Evolutionary conservation across 1,284 basidiomycete species (phyloP).

Genomic region (Cerioporus squamosus): DNA sequence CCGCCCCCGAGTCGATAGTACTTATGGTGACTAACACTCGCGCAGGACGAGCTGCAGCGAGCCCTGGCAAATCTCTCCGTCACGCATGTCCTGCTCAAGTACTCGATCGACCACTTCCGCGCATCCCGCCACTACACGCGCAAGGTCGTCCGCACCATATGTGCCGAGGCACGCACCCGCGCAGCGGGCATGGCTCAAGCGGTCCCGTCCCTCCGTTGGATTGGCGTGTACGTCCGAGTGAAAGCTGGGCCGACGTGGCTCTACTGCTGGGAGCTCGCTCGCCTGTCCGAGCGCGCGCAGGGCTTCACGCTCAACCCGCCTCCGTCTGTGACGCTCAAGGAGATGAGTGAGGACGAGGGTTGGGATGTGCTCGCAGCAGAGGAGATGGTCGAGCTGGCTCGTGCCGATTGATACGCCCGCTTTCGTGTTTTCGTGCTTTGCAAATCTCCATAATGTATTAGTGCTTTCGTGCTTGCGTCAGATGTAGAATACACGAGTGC

Average conservation of each 20-base stretch:
- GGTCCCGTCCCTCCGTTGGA: slow-evolving; percentile 1
- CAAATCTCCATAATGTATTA: background rate
- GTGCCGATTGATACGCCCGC: background rate
- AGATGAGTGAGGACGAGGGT: slow-evolving; percentile 7
- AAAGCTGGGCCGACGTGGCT: slow-evolving; percentile 3
- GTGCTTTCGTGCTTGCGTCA: background rate
- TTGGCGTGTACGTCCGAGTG: slow-evolving; percentile 2
- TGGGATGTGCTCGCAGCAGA: slow-evolving; percentile 1
- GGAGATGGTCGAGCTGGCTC: background rate
- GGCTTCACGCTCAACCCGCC: background rate
- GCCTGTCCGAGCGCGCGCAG: background rate
- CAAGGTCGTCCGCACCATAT: slow-evolving; percentile 4
- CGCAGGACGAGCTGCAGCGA: slow-evolving; percentile 5
- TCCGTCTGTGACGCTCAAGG: background rate
- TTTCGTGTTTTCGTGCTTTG: background rate
- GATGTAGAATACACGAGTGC: too few species aligned
- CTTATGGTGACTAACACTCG: too few species aligned
- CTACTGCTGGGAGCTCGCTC: background rate
- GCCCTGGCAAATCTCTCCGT: background rate
- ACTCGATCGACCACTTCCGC: slow-evolving; percentile 5
- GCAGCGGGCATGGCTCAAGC: background rate
- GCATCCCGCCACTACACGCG: slow-evolving; percentile 5
- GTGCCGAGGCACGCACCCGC: background rate
- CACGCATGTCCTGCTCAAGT: slow-evolving; percentile 3
- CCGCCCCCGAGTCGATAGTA: too few species aligned